These are phyloP conservation scores for Trichocladium antarcticum DNA, from an alignment of 495 filamentous ascomycete genomes.

Conservation along the genomic window DNA sequence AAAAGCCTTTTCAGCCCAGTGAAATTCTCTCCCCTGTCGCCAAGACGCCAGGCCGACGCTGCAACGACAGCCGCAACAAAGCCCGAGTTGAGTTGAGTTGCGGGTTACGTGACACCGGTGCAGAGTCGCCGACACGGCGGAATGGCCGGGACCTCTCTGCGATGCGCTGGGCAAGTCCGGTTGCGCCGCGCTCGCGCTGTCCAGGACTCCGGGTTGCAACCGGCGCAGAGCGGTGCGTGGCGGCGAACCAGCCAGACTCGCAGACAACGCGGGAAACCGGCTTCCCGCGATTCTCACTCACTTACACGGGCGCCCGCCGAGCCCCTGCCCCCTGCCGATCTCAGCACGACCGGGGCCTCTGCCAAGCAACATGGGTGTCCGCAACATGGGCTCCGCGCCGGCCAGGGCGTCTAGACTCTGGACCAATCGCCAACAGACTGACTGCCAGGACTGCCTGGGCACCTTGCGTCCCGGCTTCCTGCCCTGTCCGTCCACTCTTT, in stretches of 20 bases:
- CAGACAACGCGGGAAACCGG: conserved; percentile 11
- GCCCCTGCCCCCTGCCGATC: conserved; percentile 6
- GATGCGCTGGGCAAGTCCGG: too few species aligned
- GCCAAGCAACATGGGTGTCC: too few species aligned
- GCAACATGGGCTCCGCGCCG: conserved; percentile 3
- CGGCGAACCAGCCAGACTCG: too few species aligned
- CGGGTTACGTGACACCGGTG: background rate
- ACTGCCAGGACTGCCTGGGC: background rate
- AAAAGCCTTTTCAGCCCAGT: background rate
- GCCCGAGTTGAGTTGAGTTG: background rate
- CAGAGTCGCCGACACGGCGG: too few species aligned
- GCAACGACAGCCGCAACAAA: background rate
- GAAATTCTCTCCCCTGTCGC: conserved; percentile 11
- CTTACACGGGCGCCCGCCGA: conserved; percentile 12
- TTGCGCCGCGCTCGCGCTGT: too few species aligned
- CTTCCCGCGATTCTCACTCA: conserved; percentile 9
- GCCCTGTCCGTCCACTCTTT: conserved; percentile 10
- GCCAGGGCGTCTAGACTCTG: background rate
- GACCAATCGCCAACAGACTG: conserved; percentile 11
- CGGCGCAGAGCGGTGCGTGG: too few species aligned
- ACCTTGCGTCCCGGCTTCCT: background rate
- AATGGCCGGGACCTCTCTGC: too few species aligned
- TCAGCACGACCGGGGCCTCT: background rate
- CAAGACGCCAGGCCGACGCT: background rate
- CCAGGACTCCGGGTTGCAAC: too few species aligned